phyloP scores from a whole-genome alignment of 2,329 filamentous ascomycete genomes.

The Pseudovirgaria hyperparasitica region DNA sequence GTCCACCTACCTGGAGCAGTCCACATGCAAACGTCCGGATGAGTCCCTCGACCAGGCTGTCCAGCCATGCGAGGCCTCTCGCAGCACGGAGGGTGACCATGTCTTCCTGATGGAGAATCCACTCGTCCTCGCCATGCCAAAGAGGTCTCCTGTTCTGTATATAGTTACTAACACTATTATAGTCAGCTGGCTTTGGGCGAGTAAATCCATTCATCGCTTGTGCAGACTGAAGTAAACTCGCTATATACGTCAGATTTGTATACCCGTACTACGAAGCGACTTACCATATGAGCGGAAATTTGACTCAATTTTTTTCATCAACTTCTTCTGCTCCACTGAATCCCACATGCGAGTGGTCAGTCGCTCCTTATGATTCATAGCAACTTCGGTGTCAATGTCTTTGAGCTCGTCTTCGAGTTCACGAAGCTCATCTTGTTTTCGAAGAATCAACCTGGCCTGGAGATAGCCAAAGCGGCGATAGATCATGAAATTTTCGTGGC shows the following conservation, averaged over 20 bases:
- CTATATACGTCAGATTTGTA: no score
- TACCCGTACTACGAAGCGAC: no score
- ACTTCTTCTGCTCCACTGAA: conserved; percentile 16
- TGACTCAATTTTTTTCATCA: conserved; percentile 12
- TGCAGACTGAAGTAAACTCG: no score
- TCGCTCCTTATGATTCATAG: conserved; percentile 2
- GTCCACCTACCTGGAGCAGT: no score
- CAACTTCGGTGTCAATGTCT: conserved; percentile 4
- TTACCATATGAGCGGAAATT: not conserved
- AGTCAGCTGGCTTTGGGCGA: conserved; percentile 19
- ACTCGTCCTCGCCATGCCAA: conserved; percentile 15
- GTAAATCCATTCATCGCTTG: no score
- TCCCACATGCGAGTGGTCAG: conserved; percentile 13
- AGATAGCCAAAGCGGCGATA: conserved; percentile 31
- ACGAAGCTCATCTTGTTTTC: conserved; percentile 8
- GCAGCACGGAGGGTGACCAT: conserved; percentile 26
- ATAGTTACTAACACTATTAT: conserved; percentile 18
- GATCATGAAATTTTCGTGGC: conserved; percentile 28
- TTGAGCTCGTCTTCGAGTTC: conserved; percentile 8
- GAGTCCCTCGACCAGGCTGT: conserved; percentile 21
- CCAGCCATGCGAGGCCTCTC: conserved; percentile 28
- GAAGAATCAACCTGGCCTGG: conserved; percentile 22
- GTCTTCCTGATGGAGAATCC: conserved; percentile 27
- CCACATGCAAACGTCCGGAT: no score
- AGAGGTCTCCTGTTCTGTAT: conserved; percentile 12